These are phyloP conservation scores for Fusarium scirpi DNA, from an alignment of 2,329 filamentous ascomycete species.

Conservation along the genomic window DNA sequence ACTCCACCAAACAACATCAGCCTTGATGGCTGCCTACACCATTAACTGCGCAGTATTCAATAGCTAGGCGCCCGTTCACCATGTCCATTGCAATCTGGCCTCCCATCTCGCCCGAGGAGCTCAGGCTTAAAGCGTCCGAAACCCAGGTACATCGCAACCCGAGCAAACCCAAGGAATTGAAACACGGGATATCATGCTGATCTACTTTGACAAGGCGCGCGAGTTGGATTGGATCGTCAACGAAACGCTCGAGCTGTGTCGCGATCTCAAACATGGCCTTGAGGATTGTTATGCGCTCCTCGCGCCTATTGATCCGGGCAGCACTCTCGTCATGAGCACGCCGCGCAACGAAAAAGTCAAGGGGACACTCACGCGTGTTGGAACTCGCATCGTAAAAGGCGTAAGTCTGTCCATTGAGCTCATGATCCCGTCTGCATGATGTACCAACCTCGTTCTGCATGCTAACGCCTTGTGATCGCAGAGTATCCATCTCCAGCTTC, in stretches of 20 bases:
- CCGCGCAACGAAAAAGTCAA: slow-evolving; percentile 90
- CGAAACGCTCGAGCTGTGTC: slow-evolving; percentile 62
- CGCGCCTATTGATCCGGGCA: slow-evolving; percentile 84
- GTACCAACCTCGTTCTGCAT: slow-evolving; percentile 12
- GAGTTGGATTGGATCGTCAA: slow-evolving; percentile 68
- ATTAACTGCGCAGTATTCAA: background rate
- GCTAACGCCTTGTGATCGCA: slow-evolving; percentile 49
- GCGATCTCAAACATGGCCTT: slow-evolving; percentile 72
- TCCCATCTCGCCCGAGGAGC: slow-evolving; percentile 61
- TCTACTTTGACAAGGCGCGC: slow-evolving; percentile 55
- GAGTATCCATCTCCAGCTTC: slow-evolving; percentile 82
- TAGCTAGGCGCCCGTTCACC: slow-evolving; percentile 31
- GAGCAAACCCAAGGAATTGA: background rate
- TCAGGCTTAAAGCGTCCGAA: slow-evolving; percentile 62
- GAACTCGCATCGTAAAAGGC: slow-evolving; percentile 91
- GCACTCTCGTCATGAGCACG: slow-evolving; percentile 90
- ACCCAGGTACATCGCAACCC: slow-evolving; percentile 59
- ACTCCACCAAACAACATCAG: slow-evolving; percentile 3
- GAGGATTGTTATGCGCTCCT: slow-evolving; percentile 91
- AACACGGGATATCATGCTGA: slow-evolving; percentile 44
- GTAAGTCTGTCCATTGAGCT: slow-evolving; percentile 62
- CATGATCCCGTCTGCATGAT: background rate
- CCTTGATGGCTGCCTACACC: slow-evolving; percentile 44
- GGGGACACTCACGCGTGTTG: slow-evolving; percentile 89
- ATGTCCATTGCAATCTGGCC: slow-evolving; percentile 73